Conservation (phyloP, 1,284 basidiomycete species). For the Ceratobasidium sp. region DNA sequence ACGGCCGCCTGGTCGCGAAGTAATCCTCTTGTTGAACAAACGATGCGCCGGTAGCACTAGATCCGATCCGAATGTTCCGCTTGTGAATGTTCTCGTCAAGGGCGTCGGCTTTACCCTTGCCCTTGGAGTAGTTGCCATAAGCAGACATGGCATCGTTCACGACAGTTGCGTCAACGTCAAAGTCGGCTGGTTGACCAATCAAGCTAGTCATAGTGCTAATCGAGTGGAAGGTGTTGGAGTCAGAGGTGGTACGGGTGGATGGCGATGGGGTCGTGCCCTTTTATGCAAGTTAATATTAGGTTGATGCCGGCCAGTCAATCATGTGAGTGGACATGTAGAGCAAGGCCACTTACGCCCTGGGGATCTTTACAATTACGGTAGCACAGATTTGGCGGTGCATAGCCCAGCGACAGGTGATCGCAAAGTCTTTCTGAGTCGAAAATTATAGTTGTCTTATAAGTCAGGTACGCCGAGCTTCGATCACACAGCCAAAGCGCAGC, state of each 20-base stretch:
- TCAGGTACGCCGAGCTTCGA: not conserved
- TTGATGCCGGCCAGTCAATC: not conserved
- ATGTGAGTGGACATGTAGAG: slow-evolving; percentile 1
- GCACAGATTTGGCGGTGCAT: slow-evolving; percentile 6
- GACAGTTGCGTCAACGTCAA: slow-evolving; percentile 34
- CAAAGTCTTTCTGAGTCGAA: not conserved
- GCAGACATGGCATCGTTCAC: slow-evolving; percentile 7
- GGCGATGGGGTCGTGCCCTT: not conserved
- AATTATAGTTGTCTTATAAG: not conserved
- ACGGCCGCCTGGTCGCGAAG: slow-evolving; percentile 63
- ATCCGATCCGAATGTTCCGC: slow-evolving; percentile 20
- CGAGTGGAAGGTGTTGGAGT: not conserved
- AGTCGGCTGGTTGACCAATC: not conserved
- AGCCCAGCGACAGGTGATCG: not conserved
- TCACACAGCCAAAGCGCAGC: not conserved
- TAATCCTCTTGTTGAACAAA: slow-evolving; percentile 48
- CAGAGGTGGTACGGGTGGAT: no score
- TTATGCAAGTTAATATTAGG: not conserved
- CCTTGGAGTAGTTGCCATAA: slow-evolving; percentile 8
- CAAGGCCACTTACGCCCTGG: not conserved
- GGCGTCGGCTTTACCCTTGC: slow-evolving; percentile 19
- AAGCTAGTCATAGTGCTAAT: slow-evolving; percentile 1
- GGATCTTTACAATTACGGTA: not conserved
- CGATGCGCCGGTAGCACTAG: not conserved
- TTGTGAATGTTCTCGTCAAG: slow-evolving; percentile 26